A percentile compares a stretch with the other conserved stretches of the same genome.
phyloP scores from a whole-genome alignment of 2,329 filamentous ascomycete species.

The Coccinonectria pachysandricola region DNA sequence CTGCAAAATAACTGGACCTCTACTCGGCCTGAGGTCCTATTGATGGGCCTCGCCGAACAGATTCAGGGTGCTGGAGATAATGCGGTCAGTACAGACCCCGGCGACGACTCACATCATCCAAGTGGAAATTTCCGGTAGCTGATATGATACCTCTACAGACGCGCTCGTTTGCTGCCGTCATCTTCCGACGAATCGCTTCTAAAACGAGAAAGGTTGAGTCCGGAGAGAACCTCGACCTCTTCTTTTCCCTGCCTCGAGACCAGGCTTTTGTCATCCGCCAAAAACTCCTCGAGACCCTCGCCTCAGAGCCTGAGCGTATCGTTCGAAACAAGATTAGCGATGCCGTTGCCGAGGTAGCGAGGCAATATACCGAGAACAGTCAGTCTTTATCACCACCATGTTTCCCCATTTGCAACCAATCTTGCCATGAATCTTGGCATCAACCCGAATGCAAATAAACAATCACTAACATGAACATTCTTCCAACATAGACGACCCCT shows the following conservation, averaged over 20 bases:
- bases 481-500: slow-evolving; percentile 62
- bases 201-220: slow-evolving; percentile 71
- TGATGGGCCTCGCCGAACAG: slow-evolving; percentile 93
- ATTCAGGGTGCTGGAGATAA: slow-evolving; percentile 67
- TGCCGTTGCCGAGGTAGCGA: slow-evolving; percentile 89
- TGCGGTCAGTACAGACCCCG: slow-evolving; percentile 52
- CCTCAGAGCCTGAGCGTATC: slow-evolving; percentile 58
- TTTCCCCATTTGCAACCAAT: no score
- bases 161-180: slow-evolving; percentile 82
- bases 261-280: slow-evolving; percentile 70
- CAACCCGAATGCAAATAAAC: no score
- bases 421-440: no score
- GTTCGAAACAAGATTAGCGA: slow-evolving; percentile 95
- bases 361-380: slow-evolving; percentile 92
- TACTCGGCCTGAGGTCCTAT: slow-evolving; percentile 69
- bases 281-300: slow-evolving; percentile 71
- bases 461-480: no score
- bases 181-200: slow-evolving; percentile 87
- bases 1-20: slow-evolving; percentile 83
- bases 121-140: slow-evolving; percentile 6
- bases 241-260: slow-evolving; percentile 65
- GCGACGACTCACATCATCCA: no score
- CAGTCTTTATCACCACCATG: slow-evolving; percentile 28
- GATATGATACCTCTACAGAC: slow-evolving; percentile 41
- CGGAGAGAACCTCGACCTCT: slow-evolving; percentile 69